Conservation (phyloP, 495 filamentous ascomycete species). For the Chaetomium cochliodes region DNA sequence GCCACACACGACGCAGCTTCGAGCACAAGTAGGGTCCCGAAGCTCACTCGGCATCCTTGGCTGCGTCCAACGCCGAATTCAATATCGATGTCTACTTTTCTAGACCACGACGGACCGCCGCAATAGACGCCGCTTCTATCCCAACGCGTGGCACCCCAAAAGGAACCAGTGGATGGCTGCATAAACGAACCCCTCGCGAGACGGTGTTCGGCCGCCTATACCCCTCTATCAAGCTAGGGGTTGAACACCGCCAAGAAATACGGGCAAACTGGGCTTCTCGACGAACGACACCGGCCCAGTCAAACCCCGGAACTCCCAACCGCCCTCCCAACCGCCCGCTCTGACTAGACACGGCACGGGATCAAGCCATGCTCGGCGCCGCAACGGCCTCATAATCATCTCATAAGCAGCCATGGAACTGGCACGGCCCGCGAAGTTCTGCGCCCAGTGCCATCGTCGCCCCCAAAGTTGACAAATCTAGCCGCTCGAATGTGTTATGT, state of each 20-base stretch:
- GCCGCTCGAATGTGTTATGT: not conserved
- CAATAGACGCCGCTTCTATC: not conserved
- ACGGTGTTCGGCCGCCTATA: not conserved
- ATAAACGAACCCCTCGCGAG: not conserved
- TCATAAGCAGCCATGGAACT: slow-evolving; percentile 31
- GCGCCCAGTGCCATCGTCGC: not conserved
- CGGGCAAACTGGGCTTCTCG: no score
- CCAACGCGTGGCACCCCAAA: no score
- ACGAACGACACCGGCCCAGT: not conserved
- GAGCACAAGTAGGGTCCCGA: not conserved
- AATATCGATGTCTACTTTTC: not conserved
- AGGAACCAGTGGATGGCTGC: not conserved
- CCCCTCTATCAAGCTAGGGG: not conserved
- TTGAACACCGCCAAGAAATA: no score
- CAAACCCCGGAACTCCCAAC: slow-evolving; percentile 3
- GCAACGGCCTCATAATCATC: slow-evolving; percentile 35
- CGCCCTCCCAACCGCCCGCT: not conserved
- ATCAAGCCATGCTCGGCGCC: slow-evolving; percentile 17
- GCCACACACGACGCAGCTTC: not conserved
- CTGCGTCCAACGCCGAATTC: not conserved
- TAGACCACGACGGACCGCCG: not conserved
- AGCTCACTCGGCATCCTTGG: slow-evolving; percentile 8
- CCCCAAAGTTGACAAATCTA: not conserved
- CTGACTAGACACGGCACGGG: slow-evolving; percentile 31
- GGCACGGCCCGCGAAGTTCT: slow-evolving; percentile 2